Conservation (phyloP, 768 basidiomycete species). For the Gymnopilus dilepis region DNA sequence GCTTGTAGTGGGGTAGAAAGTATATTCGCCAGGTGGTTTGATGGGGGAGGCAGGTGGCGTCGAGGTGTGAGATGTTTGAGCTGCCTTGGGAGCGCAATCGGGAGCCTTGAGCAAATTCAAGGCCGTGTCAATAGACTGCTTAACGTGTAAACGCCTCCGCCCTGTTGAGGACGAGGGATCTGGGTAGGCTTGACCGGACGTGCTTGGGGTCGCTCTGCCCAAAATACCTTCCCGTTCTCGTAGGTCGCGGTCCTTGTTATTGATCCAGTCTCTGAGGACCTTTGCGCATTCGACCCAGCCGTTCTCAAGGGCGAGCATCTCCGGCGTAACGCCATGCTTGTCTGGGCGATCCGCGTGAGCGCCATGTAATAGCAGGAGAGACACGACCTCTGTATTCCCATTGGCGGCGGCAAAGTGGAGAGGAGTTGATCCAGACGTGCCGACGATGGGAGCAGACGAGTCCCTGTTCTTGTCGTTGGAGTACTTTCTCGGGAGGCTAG, state of each 20-base stretch:
- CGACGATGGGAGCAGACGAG: constrained; percentile 71
- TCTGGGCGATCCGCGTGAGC: constrained; percentile 83
- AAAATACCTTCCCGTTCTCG: constrained; percentile 51
- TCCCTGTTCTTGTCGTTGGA: constrained; percentile 72
- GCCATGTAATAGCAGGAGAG: constrained; percentile 82
- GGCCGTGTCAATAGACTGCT: constrained; percentile 80
- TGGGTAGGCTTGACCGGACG: constrained; percentile 27
- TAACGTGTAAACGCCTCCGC: constrained; percentile 62
- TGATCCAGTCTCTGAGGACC: constrained; percentile 68
- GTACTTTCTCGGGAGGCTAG: constrained; percentile 75
- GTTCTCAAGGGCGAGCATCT: constrained; percentile 79
- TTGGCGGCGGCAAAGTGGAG: constrained; percentile 98
- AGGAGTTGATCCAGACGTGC: constrained; percentile 89
- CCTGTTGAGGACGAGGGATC: constrained; percentile 32
- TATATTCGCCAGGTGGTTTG: constrained; percentile 50
- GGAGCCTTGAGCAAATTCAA: constrained; percentile 56
- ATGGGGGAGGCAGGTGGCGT: constrained; percentile 51
- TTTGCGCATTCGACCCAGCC: constrained; percentile 82
- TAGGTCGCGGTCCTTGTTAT: constrained; percentile 66
- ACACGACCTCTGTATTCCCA: constrained; percentile 81
- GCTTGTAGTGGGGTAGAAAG: constrained; percentile 43
- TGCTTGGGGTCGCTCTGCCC: constrained; percentile 19
- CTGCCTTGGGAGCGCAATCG: constrained; percentile 35
- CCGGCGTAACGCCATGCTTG: constrained; percentile 91
- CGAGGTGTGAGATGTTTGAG: constrained; percentile 25